These are phyloP conservation scores for Lolium multiflorum DNA, from an alignment of 176 grass and related monocot species.

Conservation along the genomic window DNA sequence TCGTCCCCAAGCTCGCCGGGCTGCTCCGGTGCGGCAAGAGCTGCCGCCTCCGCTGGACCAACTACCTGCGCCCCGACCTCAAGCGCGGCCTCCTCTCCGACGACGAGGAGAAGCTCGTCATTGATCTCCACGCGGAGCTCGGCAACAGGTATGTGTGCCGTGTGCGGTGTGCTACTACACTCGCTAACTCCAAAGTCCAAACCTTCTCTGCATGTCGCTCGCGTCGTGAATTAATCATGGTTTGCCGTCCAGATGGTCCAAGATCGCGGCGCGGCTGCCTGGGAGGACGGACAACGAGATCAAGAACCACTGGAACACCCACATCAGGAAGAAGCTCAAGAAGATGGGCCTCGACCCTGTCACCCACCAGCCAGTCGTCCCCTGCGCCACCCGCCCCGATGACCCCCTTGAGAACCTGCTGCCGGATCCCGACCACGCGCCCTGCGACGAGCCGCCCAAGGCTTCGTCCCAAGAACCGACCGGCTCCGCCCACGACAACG, in stretches of 20 bases:
- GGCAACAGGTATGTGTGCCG: conserved; percentile 82
- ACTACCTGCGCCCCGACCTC: conserved; percentile 94
- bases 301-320: conserved; percentile 99
- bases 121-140: conserved; percentile 89
- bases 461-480: conserved; percentile 1
- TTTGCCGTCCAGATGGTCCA: conserved; percentile 92
- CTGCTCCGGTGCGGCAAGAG: conserved; percentile 93
- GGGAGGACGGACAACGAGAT: conserved; percentile 99
- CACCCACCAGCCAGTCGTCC: conserved; percentile 55
- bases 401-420: not conserved
- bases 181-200: no score
- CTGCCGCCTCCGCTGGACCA: conserved; percentile 92
- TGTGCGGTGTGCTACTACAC: no score
- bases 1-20: conserved; percentile 95
- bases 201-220: not conserved
- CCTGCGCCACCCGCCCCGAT: not conserved
- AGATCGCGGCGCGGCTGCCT: conserved; percentile 82
- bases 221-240: not conserved
- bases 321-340: conserved; percentile 97
- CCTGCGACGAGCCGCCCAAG: not conserved
- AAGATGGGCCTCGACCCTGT: conserved; percentile 88
- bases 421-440: not conserved
- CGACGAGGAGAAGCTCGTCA: conserved; percentile 74
- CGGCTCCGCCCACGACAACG: not conserved
- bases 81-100: conserved; percentile 78